phyloP scores from a whole-genome alignment of 176 grass and related monocot genomes.

The Eleusine indica region DNA sequence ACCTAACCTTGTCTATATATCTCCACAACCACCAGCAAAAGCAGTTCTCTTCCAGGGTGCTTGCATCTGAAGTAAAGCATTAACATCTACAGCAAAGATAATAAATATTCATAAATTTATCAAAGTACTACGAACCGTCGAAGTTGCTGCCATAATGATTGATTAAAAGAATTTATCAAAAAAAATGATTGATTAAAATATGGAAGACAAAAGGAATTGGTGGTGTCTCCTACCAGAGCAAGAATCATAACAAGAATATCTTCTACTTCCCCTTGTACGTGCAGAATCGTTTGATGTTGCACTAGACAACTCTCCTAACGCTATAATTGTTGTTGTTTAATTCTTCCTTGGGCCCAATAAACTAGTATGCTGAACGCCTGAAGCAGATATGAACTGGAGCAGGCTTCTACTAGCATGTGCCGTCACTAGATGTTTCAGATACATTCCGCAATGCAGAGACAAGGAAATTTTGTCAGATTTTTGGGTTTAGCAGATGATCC shows the following conservation, averaged over 20 bases:
- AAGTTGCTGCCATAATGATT: constrained; percentile 15
- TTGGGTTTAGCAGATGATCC: background rate
- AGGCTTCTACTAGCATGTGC: constrained; percentile 25
- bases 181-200: no score
- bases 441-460: background rate
- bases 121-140: background rate
- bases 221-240: background rate
- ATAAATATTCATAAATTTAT: background rate
- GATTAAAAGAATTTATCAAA: background rate
- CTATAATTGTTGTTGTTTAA: constrained; percentile 36
- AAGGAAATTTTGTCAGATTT: background rate
- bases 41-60: constrained; percentile 7
- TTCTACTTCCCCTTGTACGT: background rate
- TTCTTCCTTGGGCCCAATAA: background rate
- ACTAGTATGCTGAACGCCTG: background rate
- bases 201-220: background rate
- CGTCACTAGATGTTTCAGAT: background rate
- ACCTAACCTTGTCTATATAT: background rate
- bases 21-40: background rate
- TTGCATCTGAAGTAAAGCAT: constrained; percentile 46
- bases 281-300: background rate
- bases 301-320: constrained; percentile 7
- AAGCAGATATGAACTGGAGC: constrained; percentile 38
- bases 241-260: constrained; percentile 9
- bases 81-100: background rate